phyloP scores from a whole-genome alignment of 805 yeast species.

The Wickerhamiella allomyrinae region DNA sequence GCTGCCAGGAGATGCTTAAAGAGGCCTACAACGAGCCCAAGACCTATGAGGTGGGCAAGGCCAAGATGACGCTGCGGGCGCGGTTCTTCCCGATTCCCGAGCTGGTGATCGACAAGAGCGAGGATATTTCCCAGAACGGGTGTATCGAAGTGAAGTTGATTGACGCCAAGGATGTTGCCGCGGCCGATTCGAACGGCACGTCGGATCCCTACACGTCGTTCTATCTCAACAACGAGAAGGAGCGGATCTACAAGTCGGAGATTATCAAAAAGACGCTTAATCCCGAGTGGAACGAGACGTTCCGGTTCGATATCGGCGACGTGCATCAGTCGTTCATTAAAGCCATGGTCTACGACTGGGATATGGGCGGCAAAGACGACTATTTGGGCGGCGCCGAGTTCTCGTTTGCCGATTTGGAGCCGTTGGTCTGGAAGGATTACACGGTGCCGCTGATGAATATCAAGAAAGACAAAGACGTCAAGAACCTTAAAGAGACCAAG shows the following conservation, averaged over 20 bases:
- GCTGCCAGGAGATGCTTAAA: slow-evolving; percentile 25
- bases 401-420: slow-evolving; percentile 46
- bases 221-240: slow-evolving; percentile 44
- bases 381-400: slow-evolving; percentile 51
- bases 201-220: slow-evolving; percentile 82
- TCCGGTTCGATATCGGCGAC: slow-evolving; percentile 20
- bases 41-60: slow-evolving; percentile 10
- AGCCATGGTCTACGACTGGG: slow-evolving; percentile 72
- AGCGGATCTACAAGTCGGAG: slow-evolving; percentile 55
- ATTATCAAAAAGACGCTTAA: slow-evolving; percentile 72
- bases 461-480: slow-evolving; percentile 30
- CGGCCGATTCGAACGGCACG: slow-evolving; percentile 86
- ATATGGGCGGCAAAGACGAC: slow-evolving; percentile 81
- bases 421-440: slow-evolving; percentile 37
- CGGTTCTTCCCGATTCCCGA: slow-evolving; percentile 67
- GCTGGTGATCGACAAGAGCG: slow-evolving; percentile 51
- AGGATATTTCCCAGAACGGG: slow-evolving; percentile 66
- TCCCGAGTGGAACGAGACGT: slow-evolving; percentile 78
- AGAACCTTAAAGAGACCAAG: slow-evolving; percentile 33
- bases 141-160: slow-evolving; percentile 43
- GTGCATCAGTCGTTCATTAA: slow-evolving; percentile 16
- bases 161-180: slow-evolving; percentile 51
- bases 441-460: slow-evolving; percentile 35
- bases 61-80: slow-evolving; percentile 12
- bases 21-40: slow-evolving; percentile 15